Evolutionary conservation across 768 basidiomycete genomes (phyloP).

Genomic region (Phlebiopsis gigantea): DNA sequence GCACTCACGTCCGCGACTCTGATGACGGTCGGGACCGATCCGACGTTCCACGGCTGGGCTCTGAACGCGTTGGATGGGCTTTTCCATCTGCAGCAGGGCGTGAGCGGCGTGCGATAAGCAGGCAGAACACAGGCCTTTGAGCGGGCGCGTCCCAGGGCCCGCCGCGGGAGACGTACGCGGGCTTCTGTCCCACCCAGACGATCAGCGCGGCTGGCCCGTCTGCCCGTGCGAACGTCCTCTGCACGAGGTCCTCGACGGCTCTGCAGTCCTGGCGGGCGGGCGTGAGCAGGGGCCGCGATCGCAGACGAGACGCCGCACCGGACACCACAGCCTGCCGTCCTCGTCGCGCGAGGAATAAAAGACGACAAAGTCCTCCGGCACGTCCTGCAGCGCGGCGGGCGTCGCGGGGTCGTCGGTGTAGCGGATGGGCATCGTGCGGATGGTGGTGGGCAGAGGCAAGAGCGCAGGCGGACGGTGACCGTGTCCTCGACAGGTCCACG

Average conservation of each 20-base stretch:
- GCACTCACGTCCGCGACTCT: constrained; percentile 49
- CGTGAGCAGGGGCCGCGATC: constrained; percentile 7
- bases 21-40: constrained; percentile 62
- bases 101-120: neutral
- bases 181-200: constrained; percentile 62
- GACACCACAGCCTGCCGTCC: constrained; percentile 65
- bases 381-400: constrained; percentile 31
- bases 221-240: constrained; percentile 40
- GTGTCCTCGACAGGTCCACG: neutral
- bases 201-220: constrained; percentile 50
- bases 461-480: neutral
- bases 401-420: constrained; percentile 31
- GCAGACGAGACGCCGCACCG: constrained; percentile 36
- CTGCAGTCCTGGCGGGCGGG: constrained; percentile 51
- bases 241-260: constrained; percentile 51
- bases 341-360: constrained; percentile 64
- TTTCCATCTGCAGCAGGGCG: constrained; percentile 53
- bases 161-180: constrained; percentile 43
- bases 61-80: constrained; percentile 51
- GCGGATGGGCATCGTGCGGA: constrained; percentile 45
- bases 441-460: neutral
- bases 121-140: constrained; percentile 4
- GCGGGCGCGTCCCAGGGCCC: neutral
- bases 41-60: constrained; percentile 55
- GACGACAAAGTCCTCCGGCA: constrained; percentile 51